A percentile compares a stretch with the other conserved stretches of the same genome.
These are phyloP conservation scores for Bonia amplexicaulis DNA, from an alignment of 176 grass and related monocot genomes.

Conservation along the genomic window DNA sequence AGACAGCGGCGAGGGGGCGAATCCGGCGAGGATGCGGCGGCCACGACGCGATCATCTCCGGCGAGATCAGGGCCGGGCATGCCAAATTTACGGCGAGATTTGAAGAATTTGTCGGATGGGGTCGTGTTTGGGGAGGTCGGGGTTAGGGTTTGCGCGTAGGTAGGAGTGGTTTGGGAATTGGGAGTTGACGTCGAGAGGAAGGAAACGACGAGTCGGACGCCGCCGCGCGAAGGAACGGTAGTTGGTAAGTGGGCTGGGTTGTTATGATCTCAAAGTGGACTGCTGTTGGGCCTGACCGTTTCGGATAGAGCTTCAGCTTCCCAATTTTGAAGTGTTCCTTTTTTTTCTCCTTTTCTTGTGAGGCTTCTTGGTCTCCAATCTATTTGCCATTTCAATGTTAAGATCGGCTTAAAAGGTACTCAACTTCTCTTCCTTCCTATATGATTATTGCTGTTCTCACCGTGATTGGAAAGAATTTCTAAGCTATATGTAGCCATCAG, in stretches of 20 bases:
- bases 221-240: constrained; percentile 2
- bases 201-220: constrained; percentile 1
- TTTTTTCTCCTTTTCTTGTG: not conserved
- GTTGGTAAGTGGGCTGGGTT: constrained; percentile 14
- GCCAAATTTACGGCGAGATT: not conserved
- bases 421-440: not conserved
- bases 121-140: not conserved
- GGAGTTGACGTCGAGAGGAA: constrained; percentile 17
- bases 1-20: constrained; percentile 29
- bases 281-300: not conserved
- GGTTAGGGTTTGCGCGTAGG: constrained; percentile 33
- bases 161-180: constrained; percentile 22
- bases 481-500: not conserved
- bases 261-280: too few relatives aligned
- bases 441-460: not conserved
- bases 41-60: constrained; percentile 27
- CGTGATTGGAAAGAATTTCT: not conserved
- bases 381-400: not conserved
- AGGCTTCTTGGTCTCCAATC: not conserved
- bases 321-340: not conserved
- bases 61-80: constrained; percentile 13
- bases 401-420: not conserved
- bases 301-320: not conserved
- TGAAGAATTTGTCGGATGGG: not conserved
- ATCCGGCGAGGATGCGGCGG: constrained; percentile 8